Base-by-base conservation (phyloP, 2,329 filamentous ascomycete species). In the Dactylonectria macrodidyma region DNA sequence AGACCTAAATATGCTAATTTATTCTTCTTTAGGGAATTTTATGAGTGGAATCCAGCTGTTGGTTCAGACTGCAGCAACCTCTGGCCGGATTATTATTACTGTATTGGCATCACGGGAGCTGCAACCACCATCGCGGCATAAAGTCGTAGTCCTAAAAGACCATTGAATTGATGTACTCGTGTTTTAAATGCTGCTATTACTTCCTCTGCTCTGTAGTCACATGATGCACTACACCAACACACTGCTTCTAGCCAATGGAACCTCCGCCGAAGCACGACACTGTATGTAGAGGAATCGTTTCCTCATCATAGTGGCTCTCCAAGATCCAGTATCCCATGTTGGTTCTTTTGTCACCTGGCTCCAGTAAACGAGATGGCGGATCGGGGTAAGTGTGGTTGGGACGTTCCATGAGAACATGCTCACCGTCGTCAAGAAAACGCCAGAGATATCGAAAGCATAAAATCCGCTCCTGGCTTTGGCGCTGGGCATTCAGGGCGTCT, bases 21-120 rank as follows among this genome's bases (percentile, higher is more conserved):
- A 19, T 19, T 19, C 19, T 19, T 19, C 19, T 47, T 47, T 47
- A 47, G 44, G 2, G n/a, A 47, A 12, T 73, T 81, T 30, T 70
- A 38, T 5, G 59, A 33, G 55, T 75, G 74, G 65, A 67, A 67
- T 26, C 65, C 59, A 14, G 41, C 50, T 2, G 52, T 66, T 11
- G 48, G 50, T 3, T 46, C 38, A 16, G 26, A 48, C 30, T 65
- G 55, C 47, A 6, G 4, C 7, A 38, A 14, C 11, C 26, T 66
- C 6, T 59, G 55, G 59, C 5, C 34, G 9, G 57, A 61, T 19
- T 57, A 62, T 22, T 56, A 61, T 41, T 33, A 51, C 12, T 66
- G 63, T 38, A 52, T 66, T 33, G 22, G 56, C 6, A 10, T 48
- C 3, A 22, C 46, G 8, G 22, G 19, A 12, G 46, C 46, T 4